Evolutionary conservation across 2,329 filamentous ascomycete genomes (phyloP).

Genomic region (Arthrobotrys megalospora): DNA sequence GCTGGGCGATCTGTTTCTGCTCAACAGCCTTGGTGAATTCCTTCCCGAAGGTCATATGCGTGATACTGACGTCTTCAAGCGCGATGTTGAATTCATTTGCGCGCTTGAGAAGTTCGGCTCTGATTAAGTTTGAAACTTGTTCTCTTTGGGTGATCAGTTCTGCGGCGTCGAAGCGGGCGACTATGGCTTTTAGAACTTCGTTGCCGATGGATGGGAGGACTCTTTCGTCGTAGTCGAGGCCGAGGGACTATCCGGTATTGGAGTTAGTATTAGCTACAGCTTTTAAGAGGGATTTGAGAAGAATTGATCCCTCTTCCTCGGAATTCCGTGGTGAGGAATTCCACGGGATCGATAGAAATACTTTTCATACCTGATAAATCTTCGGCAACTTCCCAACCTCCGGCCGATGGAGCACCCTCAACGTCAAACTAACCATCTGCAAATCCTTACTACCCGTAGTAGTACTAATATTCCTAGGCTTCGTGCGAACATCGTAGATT

Average conservation of each 20-base stretch:
- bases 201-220: constrained; percentile 99
- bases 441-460: constrained; percentile 98
- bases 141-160: constrained; percentile 99
- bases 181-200: constrained; percentile 98
- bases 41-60: constrained; percentile 99
- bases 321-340: too few relatives aligned
- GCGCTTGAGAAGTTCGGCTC: constrained; percentile 89
- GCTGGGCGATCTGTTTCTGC: constrained; percentile 99
- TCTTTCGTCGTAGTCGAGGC: constrained; percentile 97
- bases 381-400: constrained; percentile 93
- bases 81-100: constrained; percentile 98
- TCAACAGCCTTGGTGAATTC: constrained; percentile 99
- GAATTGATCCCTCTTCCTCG: too few relatives aligned
- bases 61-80: constrained; percentile 98
- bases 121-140: constrained; percentile 95
- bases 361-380: constrained; percentile 88
- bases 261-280: constrained; percentile 1
- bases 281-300: neutral
- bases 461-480: constrained; percentile 96
- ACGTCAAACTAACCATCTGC: constrained; percentile 99
- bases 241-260: constrained; percentile 79
- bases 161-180: constrained; percentile 97
- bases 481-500: constrained; percentile 96
- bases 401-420: constrained; percentile 93
- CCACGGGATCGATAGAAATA: too few relatives aligned